Percentiles rank a stretch among this genome's conserved stretches.
These are phyloP conservation scores for Salix koriyanagi DNA, from an alignment of 345 rosid genomes.

Conservation along the genomic window DNA sequence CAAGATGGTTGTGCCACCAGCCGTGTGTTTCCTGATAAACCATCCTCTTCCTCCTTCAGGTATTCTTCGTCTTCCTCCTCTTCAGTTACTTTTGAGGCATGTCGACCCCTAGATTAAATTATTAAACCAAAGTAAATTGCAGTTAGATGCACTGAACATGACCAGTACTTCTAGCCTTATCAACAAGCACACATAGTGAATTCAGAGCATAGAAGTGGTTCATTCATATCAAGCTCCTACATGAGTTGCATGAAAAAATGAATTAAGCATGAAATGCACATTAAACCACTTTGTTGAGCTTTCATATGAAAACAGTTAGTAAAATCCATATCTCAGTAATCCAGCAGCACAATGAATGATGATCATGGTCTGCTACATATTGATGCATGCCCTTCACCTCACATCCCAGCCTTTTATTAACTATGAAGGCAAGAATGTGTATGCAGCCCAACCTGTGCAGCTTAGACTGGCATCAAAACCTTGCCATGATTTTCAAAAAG, in stretches of 20 bases:
- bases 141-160: neutral
- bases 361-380: neutral
- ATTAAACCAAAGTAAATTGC: neutral
- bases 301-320: neutral
- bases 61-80: conserved; percentile 99
- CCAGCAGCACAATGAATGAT: neutral
- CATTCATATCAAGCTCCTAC: neutral
- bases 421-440: neutral
- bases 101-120: conserved; percentile 74
- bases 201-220: neutral
- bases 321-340: neutral
- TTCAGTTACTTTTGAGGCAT: conserved; percentile 94
- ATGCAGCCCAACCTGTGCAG: neutral
- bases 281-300: neutral
- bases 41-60: conserved; percentile 93
- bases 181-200: neutral
- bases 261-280: neutral
- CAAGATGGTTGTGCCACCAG: conserved; percentile 93
- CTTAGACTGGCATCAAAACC: neutral
- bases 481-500: neutral
- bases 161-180: neutral
- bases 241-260: neutral
- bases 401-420: neutral
- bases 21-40: conserved; percentile 76
- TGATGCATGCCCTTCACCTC: neutral